Percentiles rank a stretch among this genome's conserved stretches.
Conservation (phyloP, 2,329 filamentous ascomycete species). For the Metarhizium album region DNA sequence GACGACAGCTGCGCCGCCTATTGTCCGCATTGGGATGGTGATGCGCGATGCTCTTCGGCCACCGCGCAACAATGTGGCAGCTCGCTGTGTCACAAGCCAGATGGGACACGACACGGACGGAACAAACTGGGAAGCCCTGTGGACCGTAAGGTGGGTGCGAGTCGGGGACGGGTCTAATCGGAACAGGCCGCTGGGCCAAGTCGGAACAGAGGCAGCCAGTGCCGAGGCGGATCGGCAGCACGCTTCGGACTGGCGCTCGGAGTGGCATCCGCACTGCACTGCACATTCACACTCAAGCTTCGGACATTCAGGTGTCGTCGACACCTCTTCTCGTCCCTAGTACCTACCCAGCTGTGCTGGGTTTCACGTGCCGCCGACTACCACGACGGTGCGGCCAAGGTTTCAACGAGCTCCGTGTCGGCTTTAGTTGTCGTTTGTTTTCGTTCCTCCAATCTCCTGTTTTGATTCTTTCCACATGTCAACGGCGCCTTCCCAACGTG, state of each 20-base stretch:
- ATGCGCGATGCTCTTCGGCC: background rate
- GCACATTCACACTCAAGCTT: background rate
- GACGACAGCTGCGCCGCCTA: background rate
- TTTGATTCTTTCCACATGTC: background rate
- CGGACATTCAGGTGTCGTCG: background rate
- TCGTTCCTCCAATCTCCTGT: too few relatives aligned
- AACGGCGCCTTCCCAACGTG: background rate
- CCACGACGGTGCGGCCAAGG: background rate
- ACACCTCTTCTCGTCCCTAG: background rate
- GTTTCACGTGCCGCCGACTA: background rate
- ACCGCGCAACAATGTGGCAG: too few relatives aligned
- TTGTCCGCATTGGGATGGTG: background rate
- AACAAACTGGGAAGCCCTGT: too few relatives aligned
- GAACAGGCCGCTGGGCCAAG: background rate
- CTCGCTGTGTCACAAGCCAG: background rate
- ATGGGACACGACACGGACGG: background rate
- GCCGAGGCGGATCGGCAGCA: constrained; percentile 4
- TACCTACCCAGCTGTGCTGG: constrained; percentile 2
- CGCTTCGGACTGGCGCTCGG: background rate
- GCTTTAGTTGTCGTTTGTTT: too few relatives aligned
- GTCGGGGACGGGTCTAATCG: background rate
- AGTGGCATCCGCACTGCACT: background rate
- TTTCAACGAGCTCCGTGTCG: too few relatives aligned
- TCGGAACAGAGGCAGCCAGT: background rate
- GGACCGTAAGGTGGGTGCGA: too few relatives aligned